Percentiles rank a stretch among this genome's conserved stretches.
Conservation (phyloP, 31 red algal genomes). For the Porphyra umbilicalis region DNA sequence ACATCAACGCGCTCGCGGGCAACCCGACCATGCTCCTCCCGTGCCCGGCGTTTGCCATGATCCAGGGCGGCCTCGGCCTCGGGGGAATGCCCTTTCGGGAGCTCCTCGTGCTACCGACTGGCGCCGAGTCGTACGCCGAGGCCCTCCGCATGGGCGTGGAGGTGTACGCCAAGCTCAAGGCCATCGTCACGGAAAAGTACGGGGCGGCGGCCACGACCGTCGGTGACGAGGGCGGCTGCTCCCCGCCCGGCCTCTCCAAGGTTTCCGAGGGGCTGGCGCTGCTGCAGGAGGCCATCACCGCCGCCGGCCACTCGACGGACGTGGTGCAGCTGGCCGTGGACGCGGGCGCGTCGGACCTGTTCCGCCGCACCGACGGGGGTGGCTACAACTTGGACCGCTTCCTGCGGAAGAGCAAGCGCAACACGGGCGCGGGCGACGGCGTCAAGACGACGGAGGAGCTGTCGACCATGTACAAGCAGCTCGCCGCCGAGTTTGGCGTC, state of each 20-base stretch:
- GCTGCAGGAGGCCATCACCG: constrained; percentile 56
- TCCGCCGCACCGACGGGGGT: constrained; percentile 19
- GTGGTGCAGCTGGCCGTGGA: constrained; percentile 77
- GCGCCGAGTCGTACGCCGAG: constrained; percentile 74
- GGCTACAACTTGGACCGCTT: constrained; percentile 64
- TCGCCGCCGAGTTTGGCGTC: constrained; percentile 63
- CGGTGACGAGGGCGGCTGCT: constrained; percentile 91
- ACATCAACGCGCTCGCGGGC: constrained; percentile 92
- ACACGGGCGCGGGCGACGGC: constrained; percentile 44
- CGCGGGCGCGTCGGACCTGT: constrained; percentile 78
- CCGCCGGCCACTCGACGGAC: constrained; percentile 57
- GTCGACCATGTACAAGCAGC: constrained; percentile 68
- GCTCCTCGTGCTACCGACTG: constrained; percentile 85
- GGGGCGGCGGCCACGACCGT: constrained; percentile 59
- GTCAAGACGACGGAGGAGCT: constrained; percentile 70
- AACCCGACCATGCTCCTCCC: constrained; percentile 79
- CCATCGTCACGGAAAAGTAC: constrained; percentile 60
- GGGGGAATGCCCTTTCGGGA: constrained; percentile 78
- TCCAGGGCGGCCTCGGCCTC: constrained; percentile 79
- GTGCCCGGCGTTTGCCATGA: constrained; percentile 82
- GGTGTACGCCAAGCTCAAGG: constrained; percentile 82
- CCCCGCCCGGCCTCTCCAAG: constrained; percentile 64
- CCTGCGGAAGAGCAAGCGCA: constrained; percentile 7
- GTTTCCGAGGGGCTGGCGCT: constrained; percentile 68
- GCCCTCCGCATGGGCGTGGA: constrained; percentile 85